phyloP scores from a whole-genome alignment of 148 eudicot species.

The Rhododendron mucronatum region DNA sequence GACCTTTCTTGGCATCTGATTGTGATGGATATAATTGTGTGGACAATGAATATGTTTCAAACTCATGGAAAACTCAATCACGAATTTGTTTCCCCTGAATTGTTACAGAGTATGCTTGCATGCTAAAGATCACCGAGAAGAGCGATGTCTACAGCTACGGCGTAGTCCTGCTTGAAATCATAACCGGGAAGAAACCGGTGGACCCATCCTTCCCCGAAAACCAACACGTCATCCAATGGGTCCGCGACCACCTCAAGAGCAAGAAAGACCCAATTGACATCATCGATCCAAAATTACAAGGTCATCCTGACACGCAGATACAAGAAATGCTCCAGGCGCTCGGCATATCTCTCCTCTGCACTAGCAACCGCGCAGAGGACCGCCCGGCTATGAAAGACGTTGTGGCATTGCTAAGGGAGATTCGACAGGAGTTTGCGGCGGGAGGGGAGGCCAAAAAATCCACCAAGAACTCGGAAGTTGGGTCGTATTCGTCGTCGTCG shows the following conservation, averaged over 20 bases:
- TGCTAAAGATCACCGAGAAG: conserved; percentile 62
- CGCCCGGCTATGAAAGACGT: conserved; percentile 96
- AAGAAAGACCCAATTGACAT: conserved; percentile 59
- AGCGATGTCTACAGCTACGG: conserved; percentile 89
- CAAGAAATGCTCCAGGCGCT: conserved; percentile 92
- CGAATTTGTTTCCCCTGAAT: background rate
- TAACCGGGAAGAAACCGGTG: conserved; percentile 68
- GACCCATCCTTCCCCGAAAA: conserved; percentile 61
- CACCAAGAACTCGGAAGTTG: conserved; percentile 14
- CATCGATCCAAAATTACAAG: conserved; percentile 65
- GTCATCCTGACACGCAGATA: conserved; percentile 61
- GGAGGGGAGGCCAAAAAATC: conserved; percentile 40
- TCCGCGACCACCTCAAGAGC: conserved; percentile 67
- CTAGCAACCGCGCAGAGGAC: conserved; percentile 66
- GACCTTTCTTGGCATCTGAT: background rate
- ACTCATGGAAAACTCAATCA: background rate
- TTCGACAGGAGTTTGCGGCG: conserved; percentile 42
- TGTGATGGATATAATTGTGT: background rate
- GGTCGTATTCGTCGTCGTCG: conserved; percentile 36
- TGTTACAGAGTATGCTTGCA: conserved; percentile 58
- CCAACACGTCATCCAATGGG: conserved; percentile 77
- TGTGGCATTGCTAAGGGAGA: conserved; percentile 58
- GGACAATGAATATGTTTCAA: background rate
- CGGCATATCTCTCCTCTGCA: conserved; percentile 80
- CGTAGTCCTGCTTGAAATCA: conserved; percentile 72